Percentiles rank a stretch among this genome's conserved stretches.
Conservation (phyloP, 192 early-diverging fungal genomes). For the Entomortierella lignicola region DNA sequence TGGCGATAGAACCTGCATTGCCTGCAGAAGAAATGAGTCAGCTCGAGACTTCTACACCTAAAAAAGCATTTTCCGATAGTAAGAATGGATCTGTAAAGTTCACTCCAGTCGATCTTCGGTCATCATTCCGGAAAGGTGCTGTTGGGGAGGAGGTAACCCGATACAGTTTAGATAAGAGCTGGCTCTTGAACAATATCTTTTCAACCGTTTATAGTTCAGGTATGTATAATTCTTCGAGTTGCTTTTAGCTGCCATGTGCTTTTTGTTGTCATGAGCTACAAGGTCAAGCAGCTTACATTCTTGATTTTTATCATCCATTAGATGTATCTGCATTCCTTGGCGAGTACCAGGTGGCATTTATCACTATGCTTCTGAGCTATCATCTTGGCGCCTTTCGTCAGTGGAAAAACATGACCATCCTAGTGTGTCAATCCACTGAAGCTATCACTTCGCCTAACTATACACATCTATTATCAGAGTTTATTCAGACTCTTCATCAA, state of each 20-base stretch:
- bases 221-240: conserved; percentile 19
- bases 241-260: no score
- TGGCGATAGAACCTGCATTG: background rate
- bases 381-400: conserved; percentile 55
- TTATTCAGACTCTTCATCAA: conserved; percentile 30
- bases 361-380: conserved; percentile 61
- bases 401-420: conserved; percentile 73
- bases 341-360: conserved; percentile 80
- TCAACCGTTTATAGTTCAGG: conserved; percentile 57
- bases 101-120: conserved; percentile 80
- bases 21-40: background rate
- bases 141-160: conserved; percentile 72
- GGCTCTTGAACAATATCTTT: conserved; percentile 74
- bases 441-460: conserved; percentile 21
- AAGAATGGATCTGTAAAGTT: conserved; percentile 62
- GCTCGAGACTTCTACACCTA: background rate
- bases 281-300: no score
- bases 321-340: conserved; percentile 65
- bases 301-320: conserved; percentile 12
- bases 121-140: conserved; percentile 83
- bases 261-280: no score
- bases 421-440: conserved; percentile 52
- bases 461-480: conserved; percentile 11
- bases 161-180: conserved; percentile 92
- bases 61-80: background rate